Conservation (phyloP, 805 yeast genomes). For the Ascoidea asiatica region DNA sequence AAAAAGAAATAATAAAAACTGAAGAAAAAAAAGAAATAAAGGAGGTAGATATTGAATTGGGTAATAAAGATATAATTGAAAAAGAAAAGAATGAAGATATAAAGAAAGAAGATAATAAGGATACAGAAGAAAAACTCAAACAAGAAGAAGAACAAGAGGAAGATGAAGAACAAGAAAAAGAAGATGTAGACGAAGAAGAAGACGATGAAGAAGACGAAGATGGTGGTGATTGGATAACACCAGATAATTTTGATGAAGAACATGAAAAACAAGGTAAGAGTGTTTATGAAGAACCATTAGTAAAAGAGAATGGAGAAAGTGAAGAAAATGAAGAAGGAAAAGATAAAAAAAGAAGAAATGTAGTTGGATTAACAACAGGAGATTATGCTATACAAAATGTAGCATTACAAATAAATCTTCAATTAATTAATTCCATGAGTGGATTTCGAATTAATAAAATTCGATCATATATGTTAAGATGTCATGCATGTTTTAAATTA, state of each 20-base stretch:
- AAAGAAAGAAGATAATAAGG: background rate
- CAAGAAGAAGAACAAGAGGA: slow-evolving; percentile 1
- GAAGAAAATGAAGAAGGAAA: slow-evolving; percentile 18
- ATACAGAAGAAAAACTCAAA: background rate
- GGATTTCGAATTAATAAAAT: slow-evolving; percentile 80
- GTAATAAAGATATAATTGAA: background rate
- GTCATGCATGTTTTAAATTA: slow-evolving; percentile 91
- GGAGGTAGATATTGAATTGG: slow-evolving; percentile 4
- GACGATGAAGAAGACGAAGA: slow-evolving; percentile 31
- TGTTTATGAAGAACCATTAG: slow-evolving; percentile 25
- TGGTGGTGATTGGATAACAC: slow-evolving; percentile 90
- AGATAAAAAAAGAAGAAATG: no score
- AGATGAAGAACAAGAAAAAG: slow-evolving; percentile 1
- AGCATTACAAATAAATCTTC: slow-evolving; percentile 78
- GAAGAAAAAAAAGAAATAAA: slow-evolving; percentile 3
- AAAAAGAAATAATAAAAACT: slow-evolving; percentile 4
- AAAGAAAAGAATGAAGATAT: background rate
- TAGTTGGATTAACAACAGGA: slow-evolving; percentile 86
- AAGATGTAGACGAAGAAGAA: slow-evolving; percentile 4
- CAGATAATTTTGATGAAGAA: slow-evolving; percentile 65
- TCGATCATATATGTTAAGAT: slow-evolving; percentile 85
- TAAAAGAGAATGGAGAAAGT: slow-evolving; percentile 15
- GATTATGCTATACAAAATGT: slow-evolving; percentile 98
- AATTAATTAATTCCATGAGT: slow-evolving; percentile 69
- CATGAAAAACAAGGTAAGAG: slow-evolving; percentile 59